Evolutionary conservation across 1,284 basidiomycete genomes (phyloP).

Genomic region (Moesziomyces globuligerus): DNA sequence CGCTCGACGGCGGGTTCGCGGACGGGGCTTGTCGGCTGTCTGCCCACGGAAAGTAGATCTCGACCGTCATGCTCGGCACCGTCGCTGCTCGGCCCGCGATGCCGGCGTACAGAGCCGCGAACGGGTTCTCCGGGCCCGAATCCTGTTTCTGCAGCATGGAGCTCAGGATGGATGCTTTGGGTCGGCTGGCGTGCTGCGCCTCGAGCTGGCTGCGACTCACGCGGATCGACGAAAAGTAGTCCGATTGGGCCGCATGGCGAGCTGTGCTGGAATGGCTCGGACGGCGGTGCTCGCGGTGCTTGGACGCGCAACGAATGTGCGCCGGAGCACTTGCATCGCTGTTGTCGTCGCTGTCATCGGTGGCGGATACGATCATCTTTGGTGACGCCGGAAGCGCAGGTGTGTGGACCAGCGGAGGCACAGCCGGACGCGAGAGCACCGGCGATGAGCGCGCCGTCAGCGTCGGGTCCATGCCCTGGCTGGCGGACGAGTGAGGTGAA

Average conservation of each 20-base stretch:
- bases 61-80: conserved; percentile 72
- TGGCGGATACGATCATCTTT: conserved; percentile 29
- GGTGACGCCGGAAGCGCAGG: conserved; percentile 21
- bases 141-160: conserved; percentile 47
- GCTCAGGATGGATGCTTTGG: conserved; percentile 45
- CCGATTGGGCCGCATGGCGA: conserved; percentile 17
- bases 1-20: conserved; percentile 36
- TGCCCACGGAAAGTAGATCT: conserved; percentile 88
- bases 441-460: conserved; percentile 40
- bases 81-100: conserved; percentile 67
- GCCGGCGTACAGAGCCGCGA: conserved; percentile 69
- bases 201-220: conserved; percentile 33
- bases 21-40: conserved; percentile 55
- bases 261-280: conserved; percentile 10
- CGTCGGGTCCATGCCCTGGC: conserved; percentile 18
- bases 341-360: conserved; percentile 36
- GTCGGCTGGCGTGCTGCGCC: conserved; percentile 40
- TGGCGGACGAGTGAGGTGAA: conserved; percentile 29
- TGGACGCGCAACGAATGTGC: conserved; percentile 8
- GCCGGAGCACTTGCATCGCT: conserved; percentile 15
- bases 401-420: conserved; percentile 9
- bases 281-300: conserved; percentile 20
- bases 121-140: conserved; percentile 65
- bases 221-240: conserved; percentile 47
- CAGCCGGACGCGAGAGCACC: conserved; percentile 12